phyloP scores from a whole-genome alignment of 768 basidiomycete genomes.

The Lentinula sp. region DNA sequence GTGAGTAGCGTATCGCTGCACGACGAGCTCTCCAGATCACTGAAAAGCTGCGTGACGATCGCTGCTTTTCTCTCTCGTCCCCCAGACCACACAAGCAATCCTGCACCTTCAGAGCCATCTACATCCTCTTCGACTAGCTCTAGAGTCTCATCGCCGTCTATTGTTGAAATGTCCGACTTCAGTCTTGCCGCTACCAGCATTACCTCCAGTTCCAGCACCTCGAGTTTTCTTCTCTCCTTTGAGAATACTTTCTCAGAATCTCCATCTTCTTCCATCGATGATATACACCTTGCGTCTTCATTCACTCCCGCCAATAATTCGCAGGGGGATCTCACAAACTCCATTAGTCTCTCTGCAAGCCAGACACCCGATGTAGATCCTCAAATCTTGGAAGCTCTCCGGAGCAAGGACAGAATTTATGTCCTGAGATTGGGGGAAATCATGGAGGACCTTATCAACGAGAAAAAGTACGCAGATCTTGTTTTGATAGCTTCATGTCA shows the following conservation, averaged over 20 bases:
- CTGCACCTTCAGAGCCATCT: conserved; percentile 5
- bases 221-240: conserved; percentile 4
- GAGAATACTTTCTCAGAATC: conserved; percentile 8
- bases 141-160: conserved; percentile 6
- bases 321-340: conserved; percentile 15
- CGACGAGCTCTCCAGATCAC: conserved; percentile 4
- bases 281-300: conserved; percentile 9
- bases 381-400: conserved; percentile 80
- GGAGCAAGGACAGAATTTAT: conserved; percentile 82
- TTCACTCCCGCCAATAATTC: conserved; percentile 21
- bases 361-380: conserved; percentile 54
- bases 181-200: background rate
- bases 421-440: conserved; percentile 85
- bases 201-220: conserved; percentile 11
- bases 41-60: conserved; percentile 8
- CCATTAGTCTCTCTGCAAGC: conserved; percentile 11
- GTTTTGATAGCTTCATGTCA: background rate
- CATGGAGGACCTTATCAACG: conserved; percentile 75
- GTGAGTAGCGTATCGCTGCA: conserved; percentile 12
- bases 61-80: conserved; percentile 5
- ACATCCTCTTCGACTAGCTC: conserved; percentile 8
- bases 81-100: conserved; percentile 4
- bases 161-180: conserved; percentile 9
- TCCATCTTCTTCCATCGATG: conserved; percentile 15
- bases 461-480: conserved; percentile 57